Percentiles rank a stretch among this genome's conserved stretches.
These are phyloP conservation scores for Rhodotorula kratochvilovae DNA, from an alignment of 768 basidiomycete species.

Conservation along the genomic window DNA sequence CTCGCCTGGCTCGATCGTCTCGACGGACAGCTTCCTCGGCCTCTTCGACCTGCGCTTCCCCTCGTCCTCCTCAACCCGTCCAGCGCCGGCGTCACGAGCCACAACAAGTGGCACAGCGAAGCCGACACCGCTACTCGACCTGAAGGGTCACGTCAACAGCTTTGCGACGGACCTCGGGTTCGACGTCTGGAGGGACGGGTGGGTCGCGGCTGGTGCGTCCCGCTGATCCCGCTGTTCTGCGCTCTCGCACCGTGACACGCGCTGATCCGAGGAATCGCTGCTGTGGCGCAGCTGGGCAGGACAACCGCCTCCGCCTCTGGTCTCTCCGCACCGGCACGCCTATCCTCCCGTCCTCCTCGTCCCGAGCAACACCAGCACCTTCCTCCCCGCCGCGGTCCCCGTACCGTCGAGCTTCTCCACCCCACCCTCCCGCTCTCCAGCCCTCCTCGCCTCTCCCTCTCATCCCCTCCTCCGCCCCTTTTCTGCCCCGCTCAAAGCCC, in stretches of 20 bases:
- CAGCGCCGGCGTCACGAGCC: not conserved
- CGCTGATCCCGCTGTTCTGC: not conserved
- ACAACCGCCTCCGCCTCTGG: constrained; percentile 28
- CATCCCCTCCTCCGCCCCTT: not conserved
- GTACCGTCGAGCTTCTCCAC: not conserved
- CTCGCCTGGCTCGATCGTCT: no score
- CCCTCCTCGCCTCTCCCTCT: not conserved
- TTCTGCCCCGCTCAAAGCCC: constrained; percentile 8
- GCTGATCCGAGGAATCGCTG: no score
- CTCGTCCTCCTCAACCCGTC: not conserved
- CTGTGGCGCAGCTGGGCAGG: constrained; percentile 18
- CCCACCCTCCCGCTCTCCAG: not conserved
- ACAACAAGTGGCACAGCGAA: not conserved
- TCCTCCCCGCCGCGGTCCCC: not conserved
- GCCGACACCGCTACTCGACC: not conserved
- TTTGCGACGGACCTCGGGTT: constrained; percentile 20
- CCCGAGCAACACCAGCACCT: not conserved
- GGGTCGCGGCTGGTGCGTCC: constrained; percentile 23
- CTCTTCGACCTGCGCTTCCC: constrained; percentile 30
- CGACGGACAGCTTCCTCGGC: constrained; percentile 12
- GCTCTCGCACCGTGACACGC: no score
- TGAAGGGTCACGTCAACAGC: constrained; percentile 30
- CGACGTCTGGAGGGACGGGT: constrained; percentile 29
- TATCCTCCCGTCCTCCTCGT: not conserved
- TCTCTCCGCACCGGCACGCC: constrained; percentile 28